phyloP scores from a whole-genome alignment of 2,329 filamentous ascomycete species.

The Mariannaea elegans region DNA sequence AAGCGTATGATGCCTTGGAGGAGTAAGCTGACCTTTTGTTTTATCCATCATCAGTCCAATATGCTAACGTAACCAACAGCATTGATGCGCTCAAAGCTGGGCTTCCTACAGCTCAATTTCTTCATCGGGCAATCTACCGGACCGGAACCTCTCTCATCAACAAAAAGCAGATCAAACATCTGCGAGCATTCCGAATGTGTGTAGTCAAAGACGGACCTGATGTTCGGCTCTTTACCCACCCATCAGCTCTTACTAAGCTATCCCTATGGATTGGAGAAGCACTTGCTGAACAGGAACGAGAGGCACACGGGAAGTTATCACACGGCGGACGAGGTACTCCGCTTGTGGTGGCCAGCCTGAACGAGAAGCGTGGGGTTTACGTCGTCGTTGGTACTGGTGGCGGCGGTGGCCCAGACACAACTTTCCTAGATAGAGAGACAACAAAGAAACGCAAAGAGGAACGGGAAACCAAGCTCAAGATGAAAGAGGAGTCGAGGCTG shows the following conservation, averaged over 20 bases:
- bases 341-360: constrained; percentile 87
- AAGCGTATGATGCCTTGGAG: constrained; percentile 76
- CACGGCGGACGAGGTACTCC: constrained; percentile 80
- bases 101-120: constrained; percentile 84
- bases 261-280: constrained; percentile 95
- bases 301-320: constrained; percentile 73
- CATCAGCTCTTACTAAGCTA: constrained; percentile 90
- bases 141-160: constrained; percentile 91
- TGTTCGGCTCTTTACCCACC: constrained; percentile 89
- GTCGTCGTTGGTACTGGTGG: constrained; percentile 93
- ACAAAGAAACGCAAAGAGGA: constrained; percentile 70
- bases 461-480: constrained; percentile 69
- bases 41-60: background rate
- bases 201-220: constrained; percentile 96
- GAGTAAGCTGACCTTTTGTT: constrained; percentile 57
- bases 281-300: constrained; percentile 86
- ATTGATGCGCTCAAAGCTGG: constrained; percentile 80
- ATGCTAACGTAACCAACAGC: constrained; percentile 50
- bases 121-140: constrained; percentile 91
- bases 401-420: constrained; percentile 78
- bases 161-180: constrained; percentile 92
- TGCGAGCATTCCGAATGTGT: constrained; percentile 92
- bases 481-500: constrained; percentile 65
- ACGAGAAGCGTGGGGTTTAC: constrained; percentile 88
- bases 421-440: constrained; percentile 73